These are phyloP conservation scores for Aspergillus diversus DNA, from an alignment of 495 filamentous ascomycete genomes.

Conservation along the genomic window DNA sequence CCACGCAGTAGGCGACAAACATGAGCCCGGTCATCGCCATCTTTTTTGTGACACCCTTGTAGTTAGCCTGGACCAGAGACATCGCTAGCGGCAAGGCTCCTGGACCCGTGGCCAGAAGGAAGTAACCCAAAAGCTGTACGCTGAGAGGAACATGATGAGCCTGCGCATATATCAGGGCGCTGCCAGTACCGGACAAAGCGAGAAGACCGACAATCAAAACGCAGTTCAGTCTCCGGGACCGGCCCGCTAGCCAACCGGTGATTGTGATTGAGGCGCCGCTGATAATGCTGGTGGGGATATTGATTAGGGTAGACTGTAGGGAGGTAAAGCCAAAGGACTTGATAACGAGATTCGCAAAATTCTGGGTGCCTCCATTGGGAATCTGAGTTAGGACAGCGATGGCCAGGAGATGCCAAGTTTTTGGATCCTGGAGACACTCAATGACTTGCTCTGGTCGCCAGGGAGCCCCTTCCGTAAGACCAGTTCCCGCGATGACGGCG, in stretches of 20 bases:
- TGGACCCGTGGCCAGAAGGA: constrained; percentile 55
- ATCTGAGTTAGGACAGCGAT: constrained; percentile 58
- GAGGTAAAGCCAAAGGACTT: constrained; percentile 48
- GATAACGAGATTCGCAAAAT: constrained; percentile 51
- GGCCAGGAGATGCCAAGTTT: constrained; percentile 62
- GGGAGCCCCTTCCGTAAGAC: constrained; percentile 55
- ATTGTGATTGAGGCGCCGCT: constrained; percentile 39
- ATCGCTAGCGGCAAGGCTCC: constrained; percentile 61
- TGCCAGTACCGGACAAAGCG: constrained; percentile 50
- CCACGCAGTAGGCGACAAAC: constrained; percentile 46
- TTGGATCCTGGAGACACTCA: constrained; percentile 58
- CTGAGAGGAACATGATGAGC: constrained; percentile 52
- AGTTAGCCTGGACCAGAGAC: constrained; percentile 60
- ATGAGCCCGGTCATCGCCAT: constrained; percentile 50
- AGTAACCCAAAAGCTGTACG: constrained; percentile 61
- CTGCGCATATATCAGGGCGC: constrained; percentile 61
- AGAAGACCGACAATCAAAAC: constrained; percentile 38
- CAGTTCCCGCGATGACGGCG: constrained; percentile 41
- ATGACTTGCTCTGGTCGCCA: constrained; percentile 58
- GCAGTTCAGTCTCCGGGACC: constrained; percentile 35
- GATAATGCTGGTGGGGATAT: constrained; percentile 47
- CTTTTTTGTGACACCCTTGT: constrained; percentile 71
- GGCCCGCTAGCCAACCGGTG: constrained; percentile 43
- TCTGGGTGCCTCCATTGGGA: constrained; percentile 49
- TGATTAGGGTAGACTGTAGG: constrained; percentile 45